Conservation (phyloP, 345 rosid genomes). For the Erodium maritimum region DNA sequence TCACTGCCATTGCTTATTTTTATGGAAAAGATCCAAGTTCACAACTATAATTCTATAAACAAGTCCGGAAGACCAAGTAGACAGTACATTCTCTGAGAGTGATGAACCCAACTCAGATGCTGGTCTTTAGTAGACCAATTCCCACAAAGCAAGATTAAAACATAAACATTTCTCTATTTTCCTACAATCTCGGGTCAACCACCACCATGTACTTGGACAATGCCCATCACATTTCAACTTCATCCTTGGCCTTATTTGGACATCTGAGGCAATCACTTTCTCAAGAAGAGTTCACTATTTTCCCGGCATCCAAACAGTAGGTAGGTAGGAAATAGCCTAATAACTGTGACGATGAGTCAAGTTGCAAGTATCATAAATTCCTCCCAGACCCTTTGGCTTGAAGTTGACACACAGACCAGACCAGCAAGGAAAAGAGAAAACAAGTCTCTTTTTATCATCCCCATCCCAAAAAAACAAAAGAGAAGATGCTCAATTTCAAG, state of each 20-base stretch:
- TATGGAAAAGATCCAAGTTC: not conserved
- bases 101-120: too few species aligned
- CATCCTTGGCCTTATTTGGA: not conserved
- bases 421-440: conserved; percentile 4
- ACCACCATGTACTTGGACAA: too few species aligned
- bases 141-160: too few species aligned
- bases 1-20: not conserved
- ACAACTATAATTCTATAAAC: too few species aligned
- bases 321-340: not conserved
- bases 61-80: too few species aligned
- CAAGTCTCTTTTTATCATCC: not conserved
- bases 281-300: not conserved
- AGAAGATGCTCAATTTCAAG: not conserved
- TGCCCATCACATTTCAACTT: not conserved
- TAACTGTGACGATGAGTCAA: not conserved
- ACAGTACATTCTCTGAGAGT: too few species aligned
- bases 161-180: too few species aligned
- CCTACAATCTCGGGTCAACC: too few species aligned
- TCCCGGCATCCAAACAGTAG: not conserved
- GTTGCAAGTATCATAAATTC: not conserved
- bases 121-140: too few species aligned
- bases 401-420: not conserved
- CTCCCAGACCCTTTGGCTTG: not conserved
- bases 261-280: not conserved
- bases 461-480: not conserved